Evolutionary conservation across 345 rosid genomes (phyloP), one percentile per base, ranked within the genome.

Genomic region (Sonneratia caseolaris): DNA sequence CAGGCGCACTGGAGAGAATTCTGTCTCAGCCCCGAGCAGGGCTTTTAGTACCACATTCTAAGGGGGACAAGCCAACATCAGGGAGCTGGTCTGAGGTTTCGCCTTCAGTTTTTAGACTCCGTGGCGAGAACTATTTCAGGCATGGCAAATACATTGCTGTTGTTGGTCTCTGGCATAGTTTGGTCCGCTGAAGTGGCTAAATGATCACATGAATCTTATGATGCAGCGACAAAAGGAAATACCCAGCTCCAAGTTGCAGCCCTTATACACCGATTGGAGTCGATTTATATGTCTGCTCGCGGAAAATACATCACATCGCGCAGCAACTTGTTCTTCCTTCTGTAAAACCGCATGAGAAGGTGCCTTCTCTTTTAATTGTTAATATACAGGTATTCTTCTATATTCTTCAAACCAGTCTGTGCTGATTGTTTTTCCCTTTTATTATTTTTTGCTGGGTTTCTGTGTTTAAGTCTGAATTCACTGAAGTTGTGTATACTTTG

Each of bases 271-370:
- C 96, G 53, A 85, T 88, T 64, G 97, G 96, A 16, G 80, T 85
- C 32, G 97, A 91, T 80, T 78, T 91, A 40, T 85, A 84, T 71
- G 76, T 77, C 11, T 91, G 88, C 82, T 81, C 88, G 16, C 74
- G 79, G 69, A 91, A 91, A 83, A 84, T 86, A 32, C 75, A 74
- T 77, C 96, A 89, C 78, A 91, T 89, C 80, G 93, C 96, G 74
- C 93, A 85, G 59, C 87, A 89, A 71, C 84, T 91, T 51, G 96
- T 89, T 74, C 92, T 86, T 53, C 93, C 93, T 72, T 68, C 69
- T 21, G 70, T 83, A 37, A 84, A 82, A 68, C 42, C 84, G 0
- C 76, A 80, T 35, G 83, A 77, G 1, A 79, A 85, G 59, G 67
- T 85, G 18, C 96, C 96, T 0, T 69, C 79, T 43, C 84, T 89